A percentile compares a stretch with the other conserved stretches of the same genome.
Evolutionary conservation across 257 asterid genomes (phyloP).

Genomic region (Scutellaria baicalensis): DNA sequence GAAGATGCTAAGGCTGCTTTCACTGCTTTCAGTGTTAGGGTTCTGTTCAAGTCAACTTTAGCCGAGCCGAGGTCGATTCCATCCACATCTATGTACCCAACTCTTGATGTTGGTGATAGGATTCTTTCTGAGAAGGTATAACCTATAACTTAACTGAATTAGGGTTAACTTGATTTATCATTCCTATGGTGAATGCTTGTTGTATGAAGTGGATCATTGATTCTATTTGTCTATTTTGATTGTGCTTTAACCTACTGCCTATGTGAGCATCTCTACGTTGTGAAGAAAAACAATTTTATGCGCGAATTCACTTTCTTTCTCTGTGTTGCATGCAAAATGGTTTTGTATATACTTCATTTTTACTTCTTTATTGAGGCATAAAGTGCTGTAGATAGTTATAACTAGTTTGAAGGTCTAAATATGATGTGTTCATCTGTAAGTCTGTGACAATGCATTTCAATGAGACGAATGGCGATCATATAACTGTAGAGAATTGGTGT

Average conservation of each 20-base stretch:
- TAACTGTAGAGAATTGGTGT: neutral
- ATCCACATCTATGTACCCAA: slow-evolving; percentile 86
- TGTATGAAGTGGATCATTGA: neutral
- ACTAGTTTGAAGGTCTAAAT: neutral
- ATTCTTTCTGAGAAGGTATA: slow-evolving; percentile 90
- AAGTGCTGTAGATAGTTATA: neutral
- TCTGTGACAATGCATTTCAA: neutral
- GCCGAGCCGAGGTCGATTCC: slow-evolving; percentile 99
- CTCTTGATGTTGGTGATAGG: slow-evolving; percentile 87
- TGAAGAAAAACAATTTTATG: neutral
- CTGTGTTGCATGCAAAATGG: neutral
- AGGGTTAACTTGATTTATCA: neutral
- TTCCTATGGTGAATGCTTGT: neutral
- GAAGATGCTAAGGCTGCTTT: slow-evolving; percentile 92
- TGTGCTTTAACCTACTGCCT: neutral
- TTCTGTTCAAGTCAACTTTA: slow-evolving; percentile 70
- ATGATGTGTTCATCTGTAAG: neutral
- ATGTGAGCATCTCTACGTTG: neutral
- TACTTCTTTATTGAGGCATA: slow-evolving; percentile 2
- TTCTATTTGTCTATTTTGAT: neutral
- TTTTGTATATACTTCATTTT: neutral
- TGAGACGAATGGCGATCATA: neutral
- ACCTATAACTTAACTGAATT: neutral
- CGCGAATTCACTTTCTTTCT: neutral
- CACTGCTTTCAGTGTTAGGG: slow-evolving; percentile 75